These are phyloP conservation scores for Microstegium vimineum DNA, from an alignment of 176 grass and related monocot species.

Conservation along the genomic window DNA sequence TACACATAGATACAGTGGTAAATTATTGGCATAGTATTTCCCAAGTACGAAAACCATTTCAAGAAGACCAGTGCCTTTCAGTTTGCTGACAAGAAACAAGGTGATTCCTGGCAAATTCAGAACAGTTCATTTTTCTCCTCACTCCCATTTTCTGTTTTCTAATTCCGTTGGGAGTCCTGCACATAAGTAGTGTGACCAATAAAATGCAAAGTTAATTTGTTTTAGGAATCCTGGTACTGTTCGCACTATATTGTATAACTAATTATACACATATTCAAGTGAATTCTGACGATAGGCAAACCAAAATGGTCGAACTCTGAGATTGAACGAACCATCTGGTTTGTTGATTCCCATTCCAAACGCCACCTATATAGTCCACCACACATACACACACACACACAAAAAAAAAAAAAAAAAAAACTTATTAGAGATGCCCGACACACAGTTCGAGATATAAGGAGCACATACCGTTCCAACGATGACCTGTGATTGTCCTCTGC, in stretches of 20 bases:
- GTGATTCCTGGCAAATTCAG: background rate
- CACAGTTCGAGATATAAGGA: background rate
- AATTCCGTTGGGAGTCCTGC: background rate
- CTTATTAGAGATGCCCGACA: background rate
- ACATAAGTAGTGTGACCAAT: background rate
- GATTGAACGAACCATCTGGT: conserved; percentile 68
- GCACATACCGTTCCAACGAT: conserved; percentile 83
- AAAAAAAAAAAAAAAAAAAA: no score
- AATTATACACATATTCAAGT: conserved; percentile 14
- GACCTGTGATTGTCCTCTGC: conserved; percentile 86
- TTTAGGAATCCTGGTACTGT: background rate
- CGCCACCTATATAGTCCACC: conserved; percentile 59
- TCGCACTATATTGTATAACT: conserved; percentile 22
- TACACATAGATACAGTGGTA: background rate
- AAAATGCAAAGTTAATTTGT: conserved; percentile 1
- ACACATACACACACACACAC: background rate
- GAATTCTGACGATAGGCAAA: background rate
- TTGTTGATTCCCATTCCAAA: conserved; percentile 99
- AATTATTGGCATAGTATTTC: background rate
- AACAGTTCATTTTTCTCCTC: background rate
- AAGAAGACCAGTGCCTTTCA: background rate
- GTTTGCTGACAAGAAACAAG: background rate
- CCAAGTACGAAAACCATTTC: background rate
- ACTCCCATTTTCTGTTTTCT: background rate
- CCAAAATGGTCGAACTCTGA: conserved; percentile 23